A percentile compares a stretch with the other conserved stretches of the same genome.
phyloP scores from a whole-genome alignment of 73 alveolate species.

The Durusdinium trenchii region DNA sequence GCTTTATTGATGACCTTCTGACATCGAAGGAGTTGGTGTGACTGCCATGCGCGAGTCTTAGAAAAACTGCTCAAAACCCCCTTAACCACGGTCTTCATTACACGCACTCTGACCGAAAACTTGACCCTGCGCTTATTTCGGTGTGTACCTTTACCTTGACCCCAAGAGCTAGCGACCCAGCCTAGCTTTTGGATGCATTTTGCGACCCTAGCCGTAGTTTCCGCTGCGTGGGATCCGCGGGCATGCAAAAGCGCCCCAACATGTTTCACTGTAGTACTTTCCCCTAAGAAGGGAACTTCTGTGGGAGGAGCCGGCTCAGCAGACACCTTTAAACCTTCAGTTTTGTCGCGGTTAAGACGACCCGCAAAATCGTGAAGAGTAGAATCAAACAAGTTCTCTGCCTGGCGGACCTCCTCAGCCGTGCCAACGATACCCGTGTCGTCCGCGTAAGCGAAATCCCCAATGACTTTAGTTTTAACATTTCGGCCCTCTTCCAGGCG shows the following conservation, averaged over 20 bases:
- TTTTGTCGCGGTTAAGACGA: not conserved
- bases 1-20: not conserved
- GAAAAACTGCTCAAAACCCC: not conserved
- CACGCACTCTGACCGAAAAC: not conserved
- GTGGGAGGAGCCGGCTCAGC: not conserved
- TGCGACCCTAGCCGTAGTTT: not conserved
- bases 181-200: not conserved
- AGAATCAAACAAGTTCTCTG: not conserved
- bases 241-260: not conserved
- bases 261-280: not conserved
- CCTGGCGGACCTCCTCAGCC: not conserved
- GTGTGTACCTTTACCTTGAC: not conserved
- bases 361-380: not conserved
- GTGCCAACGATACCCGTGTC: not conserved
- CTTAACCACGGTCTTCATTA: not conserved
- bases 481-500: not conserved
- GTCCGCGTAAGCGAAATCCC: constrained; percentile 14
- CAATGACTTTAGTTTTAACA: not conserved
- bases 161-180: not conserved
- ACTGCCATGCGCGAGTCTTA: constrained; percentile 8
- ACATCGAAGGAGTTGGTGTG: not conserved
- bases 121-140: not conserved
- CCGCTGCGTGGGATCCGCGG: not conserved
- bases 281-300: not conserved
- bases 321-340: not conserved